phyloP scores from a whole-genome alignment of 805 yeast genomes.

The Henningerozyma blattae region DNA sequence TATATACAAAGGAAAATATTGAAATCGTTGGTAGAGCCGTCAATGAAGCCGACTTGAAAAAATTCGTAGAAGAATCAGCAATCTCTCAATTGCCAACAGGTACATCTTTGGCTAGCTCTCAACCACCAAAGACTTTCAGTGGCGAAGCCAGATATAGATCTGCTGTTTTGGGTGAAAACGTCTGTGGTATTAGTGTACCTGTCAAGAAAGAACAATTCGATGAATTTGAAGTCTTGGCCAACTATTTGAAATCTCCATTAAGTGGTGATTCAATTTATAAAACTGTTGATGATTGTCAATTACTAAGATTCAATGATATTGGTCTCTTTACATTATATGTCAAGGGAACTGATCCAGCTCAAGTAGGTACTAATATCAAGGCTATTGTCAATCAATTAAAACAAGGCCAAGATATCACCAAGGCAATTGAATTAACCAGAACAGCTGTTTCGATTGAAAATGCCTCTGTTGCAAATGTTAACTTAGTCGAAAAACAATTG shows the following conservation, averaged over 20 bases:
- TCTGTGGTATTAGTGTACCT: conserved; percentile 77
- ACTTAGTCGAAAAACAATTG: background rate
- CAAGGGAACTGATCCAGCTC: conserved; percentile 43
- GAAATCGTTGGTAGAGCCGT: conserved; percentile 67
- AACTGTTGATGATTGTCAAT: conserved; percentile 38
- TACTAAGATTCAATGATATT: conserved; percentile 62
- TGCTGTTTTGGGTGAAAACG: conserved; percentile 41
- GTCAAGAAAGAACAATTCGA: conserved; percentile 50
- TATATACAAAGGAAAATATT: conserved; percentile 59
- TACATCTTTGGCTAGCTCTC: conserved; percentile 30
- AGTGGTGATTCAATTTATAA: conserved; percentile 38
- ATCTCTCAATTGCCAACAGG: conserved; percentile 49
- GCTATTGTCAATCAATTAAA: conserved; percentile 41
- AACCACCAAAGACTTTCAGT: conserved; percentile 40
- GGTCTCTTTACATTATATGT: conserved; percentile 68
- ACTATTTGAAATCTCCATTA: conserved; percentile 51
- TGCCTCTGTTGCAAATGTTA: conserved; percentile 7
- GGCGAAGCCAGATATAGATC: conserved; percentile 60
- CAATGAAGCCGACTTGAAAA: conserved; percentile 52
- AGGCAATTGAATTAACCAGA: conserved; percentile 44
- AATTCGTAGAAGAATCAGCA: conserved; percentile 58
- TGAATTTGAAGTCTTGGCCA: conserved; percentile 56
- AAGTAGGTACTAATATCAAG: conserved; percentile 50
- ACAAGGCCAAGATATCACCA: conserved; percentile 43
- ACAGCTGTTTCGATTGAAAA: conserved; percentile 33